Conservation (phyloP, 352 stramenopile species). For the Phytophthora crassamura region DNA sequence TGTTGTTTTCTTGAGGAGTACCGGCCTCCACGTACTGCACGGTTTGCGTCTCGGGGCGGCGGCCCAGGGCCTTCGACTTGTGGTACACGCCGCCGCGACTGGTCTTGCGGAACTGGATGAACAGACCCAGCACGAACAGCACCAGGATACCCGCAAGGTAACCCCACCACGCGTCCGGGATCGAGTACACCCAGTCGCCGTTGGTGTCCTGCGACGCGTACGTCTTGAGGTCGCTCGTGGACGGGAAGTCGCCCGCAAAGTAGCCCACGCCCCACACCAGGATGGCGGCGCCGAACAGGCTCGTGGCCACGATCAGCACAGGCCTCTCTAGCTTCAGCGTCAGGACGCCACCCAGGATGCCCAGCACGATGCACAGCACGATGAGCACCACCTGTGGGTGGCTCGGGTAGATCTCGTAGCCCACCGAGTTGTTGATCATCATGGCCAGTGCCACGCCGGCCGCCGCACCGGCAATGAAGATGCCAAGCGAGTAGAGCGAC, state of each 20-base stretch:
- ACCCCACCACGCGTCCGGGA: constrained; percentile 65
- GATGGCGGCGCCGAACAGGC: constrained; percentile 53
- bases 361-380: constrained; percentile 49
- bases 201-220: constrained; percentile 47
- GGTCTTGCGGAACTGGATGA: constrained; percentile 73
- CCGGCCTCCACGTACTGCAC: constrained; percentile 43
- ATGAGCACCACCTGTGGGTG: constrained; percentile 57
- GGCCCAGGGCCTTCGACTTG: constrained; percentile 32
- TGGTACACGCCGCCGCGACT: constrained; percentile 41
- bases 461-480: constrained; percentile 64
- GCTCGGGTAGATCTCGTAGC: constrained; percentile 62
- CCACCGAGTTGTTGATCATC: constrained; percentile 58
- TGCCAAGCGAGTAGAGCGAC: constrained; percentile 55
- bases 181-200: constrained; percentile 59
- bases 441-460: constrained; percentile 62
- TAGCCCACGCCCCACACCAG: constrained; percentile 69
- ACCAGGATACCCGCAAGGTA: constrained; percentile 63
- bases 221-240: constrained; percentile 53
- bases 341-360: constrained; percentile 45
- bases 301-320: constrained; percentile 61
- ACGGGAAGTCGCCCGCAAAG: constrained; percentile 67
- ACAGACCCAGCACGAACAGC: constrained; percentile 57
- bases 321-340: constrained; percentile 62
- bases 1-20: constrained; percentile 35
- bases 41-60: constrained; percentile 17